Percentiles rank a stretch among this genome's conserved stretches.
Conservation (phyloP, 495 filamentous ascomycete species). For the Penicillium crystallinum region DNA sequence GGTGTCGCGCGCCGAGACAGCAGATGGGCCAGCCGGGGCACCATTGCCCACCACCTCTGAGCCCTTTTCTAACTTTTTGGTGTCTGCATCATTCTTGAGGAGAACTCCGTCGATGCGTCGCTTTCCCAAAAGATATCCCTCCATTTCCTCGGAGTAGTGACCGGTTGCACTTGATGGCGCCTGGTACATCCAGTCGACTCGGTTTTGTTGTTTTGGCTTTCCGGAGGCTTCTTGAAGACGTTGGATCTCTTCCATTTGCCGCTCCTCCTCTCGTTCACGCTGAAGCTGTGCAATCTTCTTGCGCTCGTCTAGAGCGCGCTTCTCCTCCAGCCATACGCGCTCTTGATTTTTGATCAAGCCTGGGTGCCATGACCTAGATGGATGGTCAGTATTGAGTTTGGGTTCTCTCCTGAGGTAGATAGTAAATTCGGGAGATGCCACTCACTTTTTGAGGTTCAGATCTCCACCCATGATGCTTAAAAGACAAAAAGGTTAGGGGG, state of each 20-base stretch:
- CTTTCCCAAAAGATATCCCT: slow-evolving; percentile 90
- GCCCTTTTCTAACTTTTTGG: slow-evolving; percentile 76
- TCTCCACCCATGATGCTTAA: slow-evolving; percentile 74
- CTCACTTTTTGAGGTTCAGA: slow-evolving; percentile 85
- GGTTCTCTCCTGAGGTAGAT: neutral
- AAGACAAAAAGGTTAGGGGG: neutral
- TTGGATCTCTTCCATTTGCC: slow-evolving; percentile 85
- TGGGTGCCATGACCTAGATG: slow-evolving; percentile 74
- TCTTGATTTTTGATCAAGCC: slow-evolving; percentile 75
- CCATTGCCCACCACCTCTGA: slow-evolving; percentile 59
- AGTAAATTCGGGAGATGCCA: neutral
- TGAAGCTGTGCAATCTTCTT: slow-evolving; percentile 81
- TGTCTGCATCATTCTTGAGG: slow-evolving; percentile 70
- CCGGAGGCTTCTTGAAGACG: slow-evolving; percentile 85
- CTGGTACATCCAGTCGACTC: slow-evolving; percentile 97
- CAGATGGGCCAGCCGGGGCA: slow-evolving; percentile 56
- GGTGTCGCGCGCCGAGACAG: slow-evolving; percentile 62
- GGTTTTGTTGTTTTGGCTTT: slow-evolving; percentile 63
- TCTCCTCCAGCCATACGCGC: slow-evolving; percentile 80
- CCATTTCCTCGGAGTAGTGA: slow-evolving; percentile 86
- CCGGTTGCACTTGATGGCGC: slow-evolving; percentile 75
- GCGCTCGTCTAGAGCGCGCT: slow-evolving; percentile 91
- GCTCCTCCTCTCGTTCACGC: slow-evolving; percentile 92
- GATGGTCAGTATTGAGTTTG: slow-evolving; percentile 9
- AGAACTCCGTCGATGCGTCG: slow-evolving; percentile 76